These are phyloP conservation scores for Metschnikowia peoriensis DNA, from an alignment of 805 yeast species.

Conservation along the genomic window DNA sequence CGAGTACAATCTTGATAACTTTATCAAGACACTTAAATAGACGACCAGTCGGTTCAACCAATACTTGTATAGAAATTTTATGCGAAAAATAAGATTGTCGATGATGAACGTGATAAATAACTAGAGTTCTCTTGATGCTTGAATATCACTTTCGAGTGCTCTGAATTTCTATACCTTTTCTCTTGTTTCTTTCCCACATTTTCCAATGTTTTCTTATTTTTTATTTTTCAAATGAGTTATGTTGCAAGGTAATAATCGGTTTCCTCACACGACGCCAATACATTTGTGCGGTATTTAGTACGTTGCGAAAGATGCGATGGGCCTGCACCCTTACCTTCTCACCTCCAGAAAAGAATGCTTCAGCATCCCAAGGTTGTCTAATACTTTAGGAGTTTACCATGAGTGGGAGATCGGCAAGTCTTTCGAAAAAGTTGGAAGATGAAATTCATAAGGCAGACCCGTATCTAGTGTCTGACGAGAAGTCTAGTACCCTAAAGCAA, in stretches of 20 bases:
- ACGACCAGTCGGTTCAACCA: not conserved
- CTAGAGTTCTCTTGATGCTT: too few relatives aligned
- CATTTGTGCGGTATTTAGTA: conserved; percentile 1
- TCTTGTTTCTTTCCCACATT: too few relatives aligned
- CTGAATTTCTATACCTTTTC: too few relatives aligned
- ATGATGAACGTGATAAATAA: too few relatives aligned
- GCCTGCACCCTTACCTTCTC: conserved; percentile 6
- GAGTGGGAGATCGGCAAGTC: conserved; percentile 7
- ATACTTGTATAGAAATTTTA: too few relatives aligned
- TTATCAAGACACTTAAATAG: conserved; percentile 72
- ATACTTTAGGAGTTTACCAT: not conserved
- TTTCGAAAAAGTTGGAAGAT: conserved; percentile 32
- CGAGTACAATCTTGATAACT: conserved; percentile 90
- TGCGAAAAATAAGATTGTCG: not conserved
- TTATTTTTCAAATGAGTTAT: not conserved
- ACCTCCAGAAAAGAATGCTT: conserved; percentile 1
- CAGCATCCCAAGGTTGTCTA: not conserved
- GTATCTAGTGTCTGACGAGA: conserved; percentile 70
- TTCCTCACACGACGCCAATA: not conserved
- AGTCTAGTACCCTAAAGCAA: conserved; percentile 51
- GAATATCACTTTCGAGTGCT: too few relatives aligned
- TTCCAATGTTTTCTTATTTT: too few relatives aligned
- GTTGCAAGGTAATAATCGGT: not conserved
- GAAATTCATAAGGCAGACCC: conserved; percentile 62
- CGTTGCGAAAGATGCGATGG: conserved; percentile 3